Evolutionary conservation across 2,329 filamentous ascomycete species (phyloP).

Genomic region (Sphaerulina vaccinii): DNA sequence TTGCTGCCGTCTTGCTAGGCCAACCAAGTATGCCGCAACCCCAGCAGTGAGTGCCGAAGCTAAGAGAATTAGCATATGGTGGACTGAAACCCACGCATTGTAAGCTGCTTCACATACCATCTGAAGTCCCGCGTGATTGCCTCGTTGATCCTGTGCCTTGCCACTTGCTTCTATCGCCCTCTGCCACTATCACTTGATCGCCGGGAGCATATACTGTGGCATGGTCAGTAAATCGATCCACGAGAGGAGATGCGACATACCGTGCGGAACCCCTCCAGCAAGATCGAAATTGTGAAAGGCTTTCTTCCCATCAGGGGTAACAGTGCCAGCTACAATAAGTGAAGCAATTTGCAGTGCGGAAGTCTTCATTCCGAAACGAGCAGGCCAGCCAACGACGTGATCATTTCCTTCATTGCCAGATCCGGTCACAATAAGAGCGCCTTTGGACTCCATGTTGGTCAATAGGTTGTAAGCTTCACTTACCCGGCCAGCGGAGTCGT

Average conservation of each 20-base stretch:
- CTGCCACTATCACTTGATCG: no score
- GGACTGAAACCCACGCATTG: no score
- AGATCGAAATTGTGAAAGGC: not conserved
- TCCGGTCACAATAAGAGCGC: not conserved
- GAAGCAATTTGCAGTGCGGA: no score
- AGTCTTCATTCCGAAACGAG: not conserved
- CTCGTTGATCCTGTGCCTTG: no score
- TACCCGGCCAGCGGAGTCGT: not conserved
- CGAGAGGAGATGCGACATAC: not conserved
- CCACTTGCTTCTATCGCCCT: no score
- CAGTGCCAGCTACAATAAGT: not conserved
- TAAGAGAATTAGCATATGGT: no score
- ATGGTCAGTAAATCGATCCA: not conserved
- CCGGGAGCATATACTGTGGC: no score
- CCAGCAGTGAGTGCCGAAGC: no score
- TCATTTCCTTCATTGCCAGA: not conserved
- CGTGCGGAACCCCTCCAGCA: not conserved
- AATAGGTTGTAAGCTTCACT: not conserved
- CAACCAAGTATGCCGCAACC: no score
- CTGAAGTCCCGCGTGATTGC: no score
- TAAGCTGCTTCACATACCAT: no score
- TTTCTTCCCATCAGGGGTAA: not conserved
- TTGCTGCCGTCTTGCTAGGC: no score
- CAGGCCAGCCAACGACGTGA: not conserved
- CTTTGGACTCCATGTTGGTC: not conserved